Percentiles rank a stretch among this genome's conserved stretches.
These are phyloP conservation scores for Botrytis fabae DNA, from an alignment of 2,329 filamentous ascomycete genomes.

Conservation along the genomic window DNA sequence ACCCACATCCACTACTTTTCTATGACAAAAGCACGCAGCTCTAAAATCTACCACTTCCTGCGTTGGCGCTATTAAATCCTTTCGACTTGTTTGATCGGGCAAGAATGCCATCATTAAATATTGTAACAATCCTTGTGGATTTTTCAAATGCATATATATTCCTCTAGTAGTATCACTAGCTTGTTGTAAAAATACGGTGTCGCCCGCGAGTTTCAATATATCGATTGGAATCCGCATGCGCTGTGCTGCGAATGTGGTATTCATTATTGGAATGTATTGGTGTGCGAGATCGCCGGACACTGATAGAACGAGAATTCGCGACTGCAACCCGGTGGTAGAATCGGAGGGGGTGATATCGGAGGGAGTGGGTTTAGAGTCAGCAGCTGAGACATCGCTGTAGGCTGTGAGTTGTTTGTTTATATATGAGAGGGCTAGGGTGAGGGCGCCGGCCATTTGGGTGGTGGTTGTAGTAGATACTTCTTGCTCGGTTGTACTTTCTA, in stretches of 20 bases:
- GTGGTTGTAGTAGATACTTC: conserved; percentile 70
- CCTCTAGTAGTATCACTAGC: conserved; percentile 73
- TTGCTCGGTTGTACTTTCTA: conserved; percentile 64
- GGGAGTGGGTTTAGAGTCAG: conserved; percentile 35
- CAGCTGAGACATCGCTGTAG: conserved; percentile 43
- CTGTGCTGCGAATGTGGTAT: conserved; percentile 93
- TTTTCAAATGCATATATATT: conserved; percentile 62
- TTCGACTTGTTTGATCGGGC: conserved; percentile 65
- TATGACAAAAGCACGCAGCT: conserved; percentile 97
- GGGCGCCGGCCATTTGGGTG: conserved; percentile 85
- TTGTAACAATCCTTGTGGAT: conserved; percentile 74
- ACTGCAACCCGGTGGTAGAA: conserved; percentile 58
- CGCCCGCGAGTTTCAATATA: conserved; percentile 80
- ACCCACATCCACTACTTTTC: conserved; percentile 84
- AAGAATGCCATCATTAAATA: conserved; percentile 94
- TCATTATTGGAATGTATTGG: conserved; percentile 98
- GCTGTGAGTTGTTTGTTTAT: conserved; percentile 67
- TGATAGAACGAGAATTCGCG: conserved; percentile 84
- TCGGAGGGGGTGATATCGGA: conserved; percentile 31
- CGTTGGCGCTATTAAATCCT: conserved; percentile 73
- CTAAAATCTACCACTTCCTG: conserved; percentile 91
- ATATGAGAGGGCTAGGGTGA: conserved; percentile 85
- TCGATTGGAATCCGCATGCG: conserved; percentile 87
- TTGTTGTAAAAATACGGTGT: conserved; percentile 92
- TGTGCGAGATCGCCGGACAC: conserved; percentile 82